Base-by-base conservation (phyloP, 1,284 basidiomycete genomes). In the Tylopilus sp. region DNA sequence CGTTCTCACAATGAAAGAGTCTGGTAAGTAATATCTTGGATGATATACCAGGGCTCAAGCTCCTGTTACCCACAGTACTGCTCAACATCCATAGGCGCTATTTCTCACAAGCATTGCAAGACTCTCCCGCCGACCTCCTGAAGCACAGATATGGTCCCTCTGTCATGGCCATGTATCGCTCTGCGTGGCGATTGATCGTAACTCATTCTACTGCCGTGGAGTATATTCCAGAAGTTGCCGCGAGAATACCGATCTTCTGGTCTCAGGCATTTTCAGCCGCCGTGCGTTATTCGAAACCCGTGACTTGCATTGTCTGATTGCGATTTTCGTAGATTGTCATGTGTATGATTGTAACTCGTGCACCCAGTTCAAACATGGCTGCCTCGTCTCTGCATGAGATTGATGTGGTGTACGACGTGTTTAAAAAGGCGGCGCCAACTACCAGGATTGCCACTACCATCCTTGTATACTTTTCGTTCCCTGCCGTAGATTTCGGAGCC, bases 51-150 rank as follows among this genome's bases (percentile, higher is more conserved):
- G 57, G 39, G 29, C 29, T 52, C 58, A 53, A n/a, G 47, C 56
- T 63, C 39, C 64, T 55, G 47, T 60, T 29, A 38, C 39, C 57
- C 49, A 5, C 68, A 93, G 91, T 86, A 1, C 80, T 92, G 26
- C 78, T 93, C 39, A 89, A 89, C 69, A 79, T 93, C 22, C 92
- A 93, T 72, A 83, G 90, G 47, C 81, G 85, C 26, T 92, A 90
- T 73, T 90, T 92, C 69, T 87, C 86, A 2, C 88, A 88, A 71
- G 89, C 90, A 0, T 74, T 93, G 26, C 84, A 86, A 56, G 89
- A 91, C 53, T 80, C 81, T 61, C 87, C 89, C 0, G 70, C 80
- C 10, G 87, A 91, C 64, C 80, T 88, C 9, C 77, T 89, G 55
- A 82, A 82, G 66, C 90, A 92, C 71, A 84, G 83, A 71, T 92